Conservation (phyloP, 2,329 filamentous ascomycete species). For the Pyrenophora seminiperda region DNA sequence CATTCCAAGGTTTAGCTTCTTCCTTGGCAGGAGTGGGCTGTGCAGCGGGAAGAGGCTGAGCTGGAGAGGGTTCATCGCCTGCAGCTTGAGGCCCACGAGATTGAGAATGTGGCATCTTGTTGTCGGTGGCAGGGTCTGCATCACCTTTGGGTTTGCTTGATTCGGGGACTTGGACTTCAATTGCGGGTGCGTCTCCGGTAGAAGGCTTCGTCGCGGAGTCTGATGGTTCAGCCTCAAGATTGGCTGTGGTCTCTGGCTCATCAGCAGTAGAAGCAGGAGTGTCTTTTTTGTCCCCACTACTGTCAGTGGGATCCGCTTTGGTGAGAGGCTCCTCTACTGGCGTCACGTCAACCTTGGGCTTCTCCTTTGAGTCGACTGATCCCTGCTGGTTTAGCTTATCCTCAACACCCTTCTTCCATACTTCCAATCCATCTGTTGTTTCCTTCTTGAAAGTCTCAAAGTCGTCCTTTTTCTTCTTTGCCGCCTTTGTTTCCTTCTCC, state of each 20-base stretch:
- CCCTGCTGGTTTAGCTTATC: slow-evolving; percentile 17
- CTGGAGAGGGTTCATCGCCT: not conserved
- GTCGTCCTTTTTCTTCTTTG: slow-evolving; percentile 34
- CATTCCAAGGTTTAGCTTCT: slow-evolving; percentile 59
- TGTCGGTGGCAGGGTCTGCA: not conserved
- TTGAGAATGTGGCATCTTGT: not conserved
- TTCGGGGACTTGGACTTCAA: too few relatives aligned
- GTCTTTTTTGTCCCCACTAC: not conserved
- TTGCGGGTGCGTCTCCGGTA: not conserved
- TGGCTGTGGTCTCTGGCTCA: not conserved
- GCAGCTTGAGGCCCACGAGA: not conserved
- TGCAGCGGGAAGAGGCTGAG: slow-evolving; percentile 2
- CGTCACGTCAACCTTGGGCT: not conserved
- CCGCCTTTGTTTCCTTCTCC: slow-evolving; percentile 40
- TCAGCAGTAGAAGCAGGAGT: not conserved
- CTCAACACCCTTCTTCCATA: slow-evolving; percentile 43
- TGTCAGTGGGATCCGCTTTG: not conserved
- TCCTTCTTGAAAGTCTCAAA: slow-evolving; percentile 31
- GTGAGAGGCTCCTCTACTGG: not conserved
- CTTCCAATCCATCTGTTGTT: slow-evolving; percentile 34
- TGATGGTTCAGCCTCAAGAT: not conserved
- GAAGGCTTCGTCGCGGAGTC: slow-evolving; percentile 1
- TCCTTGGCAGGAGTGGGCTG: slow-evolving; percentile 9
- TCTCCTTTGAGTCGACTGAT: slow-evolving; percentile 1
- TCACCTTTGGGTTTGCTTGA: not conserved